These are phyloP conservation scores for Decorospora gaudefroyi DNA, from an alignment of 2,329 filamentous ascomycete genomes.

Conservation along the genomic window DNA sequence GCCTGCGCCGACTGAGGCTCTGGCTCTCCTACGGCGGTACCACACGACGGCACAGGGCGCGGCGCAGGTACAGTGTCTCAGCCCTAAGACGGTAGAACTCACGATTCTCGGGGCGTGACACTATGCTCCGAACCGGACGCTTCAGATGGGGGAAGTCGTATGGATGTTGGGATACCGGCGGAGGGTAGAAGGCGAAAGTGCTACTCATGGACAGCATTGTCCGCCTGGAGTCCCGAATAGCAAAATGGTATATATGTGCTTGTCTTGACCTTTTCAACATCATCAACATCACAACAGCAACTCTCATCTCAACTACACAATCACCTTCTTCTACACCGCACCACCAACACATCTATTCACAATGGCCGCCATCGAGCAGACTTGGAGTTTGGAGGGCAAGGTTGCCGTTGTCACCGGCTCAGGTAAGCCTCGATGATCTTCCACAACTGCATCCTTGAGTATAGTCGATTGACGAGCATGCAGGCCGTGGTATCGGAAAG, in stretches of 20 bases:
- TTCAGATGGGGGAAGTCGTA: conserved; percentile 29
- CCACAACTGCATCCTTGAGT: not conserved
- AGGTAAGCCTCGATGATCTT: conserved; percentile 42
- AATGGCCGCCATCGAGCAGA: conserved; percentile 51
- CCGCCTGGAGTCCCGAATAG: conserved; percentile 42
- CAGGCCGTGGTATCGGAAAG: conserved; percentile 67
- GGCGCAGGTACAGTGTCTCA: conserved; percentile 35
- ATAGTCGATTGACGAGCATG: conserved; percentile 22
- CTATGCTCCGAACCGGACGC: conserved; percentile 38
- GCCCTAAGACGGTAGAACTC: conserved; percentile 31
- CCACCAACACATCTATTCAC: conserved; percentile 29
- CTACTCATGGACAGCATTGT: conserved; percentile 33
- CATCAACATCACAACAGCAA: conserved; percentile 27
- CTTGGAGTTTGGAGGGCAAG: conserved; percentile 59
- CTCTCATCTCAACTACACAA: conserved; percentile 20
- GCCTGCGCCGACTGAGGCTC: conserved; percentile 22
- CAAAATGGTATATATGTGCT: conserved; percentile 40
- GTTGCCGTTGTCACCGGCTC: conserved; percentile 60
- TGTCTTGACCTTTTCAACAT: conserved; percentile 21
- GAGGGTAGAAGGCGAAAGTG: conserved; percentile 24
- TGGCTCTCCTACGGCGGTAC: conserved; percentile 39
- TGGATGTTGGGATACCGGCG: conserved; percentile 30
- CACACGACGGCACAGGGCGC: conserved; percentile 29
- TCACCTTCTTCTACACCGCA: conserved; percentile 14
- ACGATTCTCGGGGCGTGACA: conserved; percentile 31